Evolutionary conservation across 2,329 filamentous ascomycete genomes (phyloP).

Genomic region (Penicillium sp.): DNA sequence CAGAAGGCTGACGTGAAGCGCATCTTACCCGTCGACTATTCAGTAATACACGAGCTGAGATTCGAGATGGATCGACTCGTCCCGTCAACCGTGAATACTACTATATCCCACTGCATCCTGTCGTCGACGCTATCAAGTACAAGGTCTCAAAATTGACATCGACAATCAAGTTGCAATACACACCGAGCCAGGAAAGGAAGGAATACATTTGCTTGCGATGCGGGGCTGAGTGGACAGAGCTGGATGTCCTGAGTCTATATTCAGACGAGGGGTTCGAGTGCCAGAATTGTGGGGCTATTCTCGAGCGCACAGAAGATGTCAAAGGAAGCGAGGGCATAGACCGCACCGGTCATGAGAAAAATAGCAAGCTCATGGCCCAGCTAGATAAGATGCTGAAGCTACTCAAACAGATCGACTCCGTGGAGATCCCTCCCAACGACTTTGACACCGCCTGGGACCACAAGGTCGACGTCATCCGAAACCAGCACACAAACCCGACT

Average conservation of each 20-base stretch:
- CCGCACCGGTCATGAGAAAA: slow-evolving; percentile 55
- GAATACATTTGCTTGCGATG: slow-evolving; percentile 87
- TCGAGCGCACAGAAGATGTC: slow-evolving; percentile 52
- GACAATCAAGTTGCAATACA: slow-evolving; percentile 81
- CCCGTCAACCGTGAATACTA: slow-evolving; percentile 91
- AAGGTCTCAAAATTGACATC: slow-evolving; percentile 87
- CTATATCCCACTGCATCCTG: slow-evolving; percentile 92
- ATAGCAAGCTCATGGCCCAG: slow-evolving; percentile 55
- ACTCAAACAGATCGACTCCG: slow-evolving; percentile 54
- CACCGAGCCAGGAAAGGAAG: slow-evolving; percentile 83
- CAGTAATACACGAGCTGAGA: slow-evolving; percentile 75
- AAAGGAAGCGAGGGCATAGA: slow-evolving; percentile 49
- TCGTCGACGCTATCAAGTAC: slow-evolving; percentile 96
- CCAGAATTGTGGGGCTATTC: slow-evolving; percentile 69
- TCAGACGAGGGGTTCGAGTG: slow-evolving; percentile 75
- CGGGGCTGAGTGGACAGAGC: slow-evolving; percentile 81
- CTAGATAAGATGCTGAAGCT: slow-evolving; percentile 53
- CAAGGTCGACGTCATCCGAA: slow-evolving; percentile 51
- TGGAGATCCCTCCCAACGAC: slow-evolving; percentile 54
- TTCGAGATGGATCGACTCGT: slow-evolving; percentile 79
- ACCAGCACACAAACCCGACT: slow-evolving; percentile 48
- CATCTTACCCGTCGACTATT: slow-evolving; percentile 5
- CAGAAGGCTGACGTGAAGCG: slow-evolving; percentile 9
- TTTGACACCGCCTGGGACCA: slow-evolving; percentile 56
- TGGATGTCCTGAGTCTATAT: slow-evolving; percentile 84